Percentiles rank a stretch among this genome's conserved stretches.
These are phyloP conservation scores for Excoecaria agallocha DNA, from an alignment of 345 rosid genomes.

Conservation along the genomic window DNA sequence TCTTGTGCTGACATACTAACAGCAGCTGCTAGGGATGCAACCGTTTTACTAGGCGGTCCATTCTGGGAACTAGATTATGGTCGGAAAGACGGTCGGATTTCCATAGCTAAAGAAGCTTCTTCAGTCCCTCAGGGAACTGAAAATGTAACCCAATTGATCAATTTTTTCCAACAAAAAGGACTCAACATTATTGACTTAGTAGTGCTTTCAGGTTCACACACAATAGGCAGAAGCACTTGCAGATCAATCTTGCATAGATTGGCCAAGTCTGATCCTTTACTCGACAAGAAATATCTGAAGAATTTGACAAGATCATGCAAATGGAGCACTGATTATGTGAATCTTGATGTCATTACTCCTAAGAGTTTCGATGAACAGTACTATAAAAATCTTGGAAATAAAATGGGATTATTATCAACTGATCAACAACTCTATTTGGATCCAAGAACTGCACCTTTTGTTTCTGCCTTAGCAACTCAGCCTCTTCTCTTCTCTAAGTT, in stretches of 20 bases:
- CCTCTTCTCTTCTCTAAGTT: constrained; percentile 42
- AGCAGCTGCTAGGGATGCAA: constrained; percentile 27
- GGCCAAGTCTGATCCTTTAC: constrained; percentile 16
- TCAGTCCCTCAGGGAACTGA: constrained; percentile 25
- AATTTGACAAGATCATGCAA: constrained; percentile 23
- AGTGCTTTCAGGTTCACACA: constrained; percentile 34
- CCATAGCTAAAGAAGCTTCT: constrained; percentile 18
- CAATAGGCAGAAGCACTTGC: constrained; percentile 39
- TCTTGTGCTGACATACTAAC: constrained; percentile 31
- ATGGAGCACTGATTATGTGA: constrained; percentile 1
- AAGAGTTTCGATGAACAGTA: constrained; percentile 27
- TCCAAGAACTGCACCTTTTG: constrained; percentile 45
- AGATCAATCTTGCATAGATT: constrained; percentile 26
- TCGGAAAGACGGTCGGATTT: constrained; percentile 23
- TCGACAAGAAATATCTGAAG: constrained; percentile 17
- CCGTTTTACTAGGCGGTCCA: constrained; percentile 19
- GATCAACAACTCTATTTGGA: constrained; percentile 50
- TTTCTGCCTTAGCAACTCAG: constrained; percentile 36
- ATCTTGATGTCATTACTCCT: constrained; percentile 38
- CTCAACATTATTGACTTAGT: constrained; percentile 24
- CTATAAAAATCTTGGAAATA: constrained; percentile 38
- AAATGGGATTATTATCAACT: constrained; percentile 42
- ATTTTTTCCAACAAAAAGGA: constrained; percentile 17
- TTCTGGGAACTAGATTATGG: constrained; percentile 25
- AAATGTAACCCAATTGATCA: constrained; percentile 17